Evolutionary conservation across 305 asterid genomes (phyloP).

Genomic region (Solanum aculeatissimum): DNA sequence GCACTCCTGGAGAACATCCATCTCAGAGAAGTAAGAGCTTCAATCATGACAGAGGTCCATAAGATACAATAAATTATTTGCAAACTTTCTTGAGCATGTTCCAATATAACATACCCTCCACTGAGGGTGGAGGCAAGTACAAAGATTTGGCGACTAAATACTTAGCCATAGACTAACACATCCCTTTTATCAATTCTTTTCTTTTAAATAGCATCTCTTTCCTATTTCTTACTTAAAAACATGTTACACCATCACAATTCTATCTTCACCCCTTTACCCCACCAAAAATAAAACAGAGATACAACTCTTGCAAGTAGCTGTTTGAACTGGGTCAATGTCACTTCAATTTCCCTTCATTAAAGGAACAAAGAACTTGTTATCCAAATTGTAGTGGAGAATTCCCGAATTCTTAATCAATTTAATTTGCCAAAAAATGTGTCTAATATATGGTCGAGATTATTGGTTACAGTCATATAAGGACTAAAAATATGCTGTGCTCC

Average conservation of each 20-base stretch:
- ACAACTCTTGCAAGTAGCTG: background rate
- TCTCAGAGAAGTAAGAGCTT: background rate
- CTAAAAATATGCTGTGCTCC: background rate
- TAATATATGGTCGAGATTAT: background rate
- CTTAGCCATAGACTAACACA: background rate
- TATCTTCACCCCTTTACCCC: background rate
- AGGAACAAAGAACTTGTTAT: background rate
- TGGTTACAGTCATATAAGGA: background rate
- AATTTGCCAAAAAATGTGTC: background rate
- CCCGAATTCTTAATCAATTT: background rate
- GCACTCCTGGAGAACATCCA: slow-evolving; percentile 49
- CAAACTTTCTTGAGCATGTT: background rate
- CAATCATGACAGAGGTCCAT: background rate
- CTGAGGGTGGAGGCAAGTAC: background rate
- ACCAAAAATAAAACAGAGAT: background rate
- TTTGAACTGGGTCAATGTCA: background rate
- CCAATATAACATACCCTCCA: background rate
- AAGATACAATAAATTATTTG: background rate
- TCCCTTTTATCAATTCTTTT: background rate
- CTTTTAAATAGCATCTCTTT: background rate
- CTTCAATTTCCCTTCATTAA: background rate
- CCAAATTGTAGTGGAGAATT: background rate
- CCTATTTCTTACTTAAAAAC: background rate
- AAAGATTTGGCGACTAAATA: background rate
- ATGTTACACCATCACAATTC: background rate